phyloP scores from a whole-genome alignment of 2,329 filamentous ascomycete species.

The Alternaria metachromatica region DNA sequence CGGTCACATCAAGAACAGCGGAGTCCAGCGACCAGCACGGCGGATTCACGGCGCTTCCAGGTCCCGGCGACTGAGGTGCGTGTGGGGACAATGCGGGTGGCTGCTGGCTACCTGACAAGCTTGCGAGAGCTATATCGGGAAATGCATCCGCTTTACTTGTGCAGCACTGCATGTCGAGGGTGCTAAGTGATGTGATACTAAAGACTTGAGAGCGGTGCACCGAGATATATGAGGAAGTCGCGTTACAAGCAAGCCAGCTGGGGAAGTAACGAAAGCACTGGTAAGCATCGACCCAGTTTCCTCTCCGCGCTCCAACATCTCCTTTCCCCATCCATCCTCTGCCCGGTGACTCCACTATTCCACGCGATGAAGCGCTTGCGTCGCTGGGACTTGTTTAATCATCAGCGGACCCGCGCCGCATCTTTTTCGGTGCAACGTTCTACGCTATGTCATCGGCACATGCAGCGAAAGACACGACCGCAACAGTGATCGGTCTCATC shows the following conservation, averaged over 20 bases:
- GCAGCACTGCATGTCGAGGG: background rate
- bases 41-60: background rate
- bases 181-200: background rate
- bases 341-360: background rate
- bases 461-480: background rate
- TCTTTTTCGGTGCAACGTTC: background rate
- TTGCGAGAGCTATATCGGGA: constrained; percentile 5
- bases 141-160: constrained; percentile 1
- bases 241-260: background rate
- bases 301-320: background rate
- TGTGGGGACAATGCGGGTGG: constrained; percentile 4
- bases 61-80: background rate
- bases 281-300: background rate
- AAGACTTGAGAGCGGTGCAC: background rate
- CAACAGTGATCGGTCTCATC: background rate
- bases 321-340: background rate
- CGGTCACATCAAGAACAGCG: background rate
- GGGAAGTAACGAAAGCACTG: background rate
- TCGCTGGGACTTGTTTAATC: background rate
- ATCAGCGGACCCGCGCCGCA: background rate
- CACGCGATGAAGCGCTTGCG: background rate
- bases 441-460: background rate
- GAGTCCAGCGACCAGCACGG: background rate
- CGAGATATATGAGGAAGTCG: background rate
- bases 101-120: background rate